A percentile compares a stretch with the other conserved stretches of the same genome.
Conservation (phyloP, 2,329 filamentous ascomycete genomes). For the Fusarium ambrosium region DNA sequence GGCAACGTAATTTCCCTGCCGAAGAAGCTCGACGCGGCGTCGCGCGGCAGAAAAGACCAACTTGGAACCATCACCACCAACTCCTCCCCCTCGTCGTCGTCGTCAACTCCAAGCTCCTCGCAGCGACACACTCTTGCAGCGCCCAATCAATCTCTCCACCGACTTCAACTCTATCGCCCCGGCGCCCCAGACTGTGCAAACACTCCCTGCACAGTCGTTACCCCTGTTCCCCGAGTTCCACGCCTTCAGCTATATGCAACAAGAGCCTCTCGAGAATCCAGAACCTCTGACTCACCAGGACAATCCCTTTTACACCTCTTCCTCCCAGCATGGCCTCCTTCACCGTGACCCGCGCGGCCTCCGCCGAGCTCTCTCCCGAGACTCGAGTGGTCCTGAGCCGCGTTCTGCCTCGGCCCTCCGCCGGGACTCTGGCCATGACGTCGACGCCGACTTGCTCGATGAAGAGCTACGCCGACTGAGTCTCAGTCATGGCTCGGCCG, state of each 20-base stretch:
- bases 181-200: constrained; percentile 64
- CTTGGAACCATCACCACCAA: constrained; percentile 37
- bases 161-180: constrained; percentile 13
- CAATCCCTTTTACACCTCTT: constrained; percentile 50
- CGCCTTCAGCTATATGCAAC: constrained; percentile 73
- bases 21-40: constrained; percentile 37
- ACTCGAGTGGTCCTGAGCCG: constrained; percentile 54
- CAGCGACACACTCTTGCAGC: constrained; percentile 36
- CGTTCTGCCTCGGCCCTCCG: constrained; percentile 49
- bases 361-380: constrained; percentile 50
- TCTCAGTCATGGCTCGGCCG: constrained; percentile 48
- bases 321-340: constrained; percentile 71
- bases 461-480: constrained; percentile 68
- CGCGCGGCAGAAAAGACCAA: constrained; percentile 43
- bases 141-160: constrained; percentile 16
- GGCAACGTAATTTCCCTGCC: constrained; percentile 35
- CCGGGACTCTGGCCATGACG: constrained; percentile 48
- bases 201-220: constrained; percentile 64
- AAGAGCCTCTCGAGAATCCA: constrained; percentile 65
- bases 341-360: constrained; percentile 58
- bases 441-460: constrained; percentile 61
- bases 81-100: constrained; percentile 25
- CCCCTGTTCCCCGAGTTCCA: constrained; percentile 49
- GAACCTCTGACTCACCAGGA: constrained; percentile 56
- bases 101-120: constrained; percentile 27